These are phyloP conservation scores for Aspergillus terreus DNA, from an alignment of 2,329 filamentous ascomycete species.

Conservation along the genomic window DNA sequence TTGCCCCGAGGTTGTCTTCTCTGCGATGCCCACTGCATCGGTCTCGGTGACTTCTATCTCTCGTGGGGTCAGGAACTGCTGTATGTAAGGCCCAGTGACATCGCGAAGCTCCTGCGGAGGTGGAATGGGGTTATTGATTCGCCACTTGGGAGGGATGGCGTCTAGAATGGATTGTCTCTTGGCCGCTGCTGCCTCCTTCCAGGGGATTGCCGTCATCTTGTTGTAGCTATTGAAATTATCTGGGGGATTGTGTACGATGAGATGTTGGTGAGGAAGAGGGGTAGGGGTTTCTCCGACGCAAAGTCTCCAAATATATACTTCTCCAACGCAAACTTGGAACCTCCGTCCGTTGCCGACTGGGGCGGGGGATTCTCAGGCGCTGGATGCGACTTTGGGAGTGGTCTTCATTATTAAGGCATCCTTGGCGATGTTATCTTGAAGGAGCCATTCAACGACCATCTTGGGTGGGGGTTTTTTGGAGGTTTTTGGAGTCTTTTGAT, in stretches of 20 bases:
- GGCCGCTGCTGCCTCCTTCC: slow-evolving; percentile 48
- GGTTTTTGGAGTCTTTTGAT: too few relatives aligned
- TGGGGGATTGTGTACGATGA: not conserved
- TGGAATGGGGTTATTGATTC: slow-evolving; percentile 45
- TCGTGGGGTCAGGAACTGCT: slow-evolving; percentile 50
- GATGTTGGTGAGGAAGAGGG: not conserved
- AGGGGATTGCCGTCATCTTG: slow-evolving; percentile 31
- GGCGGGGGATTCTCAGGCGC: too few relatives aligned
- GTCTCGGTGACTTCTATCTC: slow-evolving; percentile 62
- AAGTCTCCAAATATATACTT: too few relatives aligned
- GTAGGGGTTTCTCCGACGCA: too few relatives aligned
- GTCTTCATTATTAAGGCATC: too few relatives aligned
- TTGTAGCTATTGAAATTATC: not conserved
- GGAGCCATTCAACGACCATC: too few relatives aligned
- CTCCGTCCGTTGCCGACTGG: too few relatives aligned
- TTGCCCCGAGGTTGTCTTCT: slow-evolving; percentile 50
- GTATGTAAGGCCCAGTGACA: slow-evolving; percentile 54
- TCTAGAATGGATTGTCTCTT: slow-evolving; percentile 54
- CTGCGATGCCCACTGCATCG: slow-evolving; percentile 54
- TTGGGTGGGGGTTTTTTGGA: too few relatives aligned
- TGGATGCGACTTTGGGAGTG: too few relatives aligned
- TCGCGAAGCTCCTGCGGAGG: slow-evolving; percentile 49
- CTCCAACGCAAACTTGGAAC: too few relatives aligned
- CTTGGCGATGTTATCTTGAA: too few relatives aligned
- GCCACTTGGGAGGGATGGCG: slow-evolving; percentile 45